A percentile compares a stretch with the other conserved stretches of the same genome.
Conservation (phyloP, 768 basidiomycete species). For the Tremella fuciformis region DNA sequence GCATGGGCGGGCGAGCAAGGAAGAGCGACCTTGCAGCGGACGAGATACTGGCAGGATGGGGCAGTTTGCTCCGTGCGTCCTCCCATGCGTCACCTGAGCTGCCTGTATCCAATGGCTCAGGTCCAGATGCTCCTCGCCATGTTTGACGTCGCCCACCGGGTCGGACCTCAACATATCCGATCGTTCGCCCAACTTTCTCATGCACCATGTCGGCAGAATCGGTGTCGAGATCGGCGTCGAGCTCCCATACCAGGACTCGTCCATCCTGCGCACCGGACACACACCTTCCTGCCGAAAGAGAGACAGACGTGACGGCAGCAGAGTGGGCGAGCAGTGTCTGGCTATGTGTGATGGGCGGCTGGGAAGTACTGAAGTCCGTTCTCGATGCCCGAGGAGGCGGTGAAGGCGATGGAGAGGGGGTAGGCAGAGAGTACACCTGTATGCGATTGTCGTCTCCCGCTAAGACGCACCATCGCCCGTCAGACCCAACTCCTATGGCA, state of each 20-base stretch:
- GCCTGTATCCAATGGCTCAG: neutral
- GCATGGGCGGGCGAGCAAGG: slow-evolving; percentile 29
- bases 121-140: slow-evolving; percentile 29
- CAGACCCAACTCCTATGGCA: slow-evolving; percentile 44
- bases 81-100: neutral
- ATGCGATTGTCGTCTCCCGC: slow-evolving; percentile 49
- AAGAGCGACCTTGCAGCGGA: slow-evolving; percentile 43
- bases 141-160: slow-evolving; percentile 20
- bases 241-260: slow-evolving; percentile 47
- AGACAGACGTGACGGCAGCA: slow-evolving; percentile 42
- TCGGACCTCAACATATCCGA: slow-evolving; percentile 44
- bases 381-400: neutral
- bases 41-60: slow-evolving; percentile 48
- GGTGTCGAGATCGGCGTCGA: slow-evolving; percentile 29
- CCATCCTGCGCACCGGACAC: slow-evolving; percentile 48
- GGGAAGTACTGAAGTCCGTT: too few relatives aligned
- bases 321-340: slow-evolving; percentile 48
- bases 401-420: slow-evolving; percentile 17
- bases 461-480: slow-evolving; percentile 47
- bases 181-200: slow-evolving; percentile 22
- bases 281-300: slow-evolving; percentile 38
- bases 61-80: slow-evolving; percentile 15
- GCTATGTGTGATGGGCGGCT: slow-evolving; percentile 31
- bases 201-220: neutral
- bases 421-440: slow-evolving; percentile 48